Percentiles rank a stretch among this genome's conserved stretches.
Conservation (phyloP, 2,329 filamentous ascomycete species). For the Alternaria infectoria region DNA sequence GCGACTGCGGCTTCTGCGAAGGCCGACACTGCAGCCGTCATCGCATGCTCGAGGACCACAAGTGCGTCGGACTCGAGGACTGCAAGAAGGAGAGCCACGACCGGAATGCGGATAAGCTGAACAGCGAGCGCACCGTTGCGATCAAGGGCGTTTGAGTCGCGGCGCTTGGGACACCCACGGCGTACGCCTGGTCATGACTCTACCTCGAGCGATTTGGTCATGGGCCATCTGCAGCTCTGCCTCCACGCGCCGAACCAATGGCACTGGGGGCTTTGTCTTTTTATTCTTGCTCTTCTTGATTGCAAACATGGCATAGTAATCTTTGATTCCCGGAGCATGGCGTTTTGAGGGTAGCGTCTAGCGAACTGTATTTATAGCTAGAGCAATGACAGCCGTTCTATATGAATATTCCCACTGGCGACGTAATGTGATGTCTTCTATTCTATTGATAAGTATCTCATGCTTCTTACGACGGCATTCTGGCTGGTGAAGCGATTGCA, state of each 20-base stretch:
- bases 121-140: slow-evolving; percentile 89
- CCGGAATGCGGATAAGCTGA: slow-evolving; percentile 89
- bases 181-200: not conserved
- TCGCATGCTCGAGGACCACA: slow-evolving; percentile 90
- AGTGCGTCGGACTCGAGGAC: slow-evolving; percentile 90
- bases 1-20: slow-evolving; percentile 93
- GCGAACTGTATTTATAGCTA: slow-evolving; percentile 3
- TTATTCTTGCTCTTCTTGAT: not conserved
- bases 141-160: slow-evolving; percentile 75
- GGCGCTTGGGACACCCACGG: not conserved
- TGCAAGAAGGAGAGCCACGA: slow-evolving; percentile 98
- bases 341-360: slow-evolving; percentile 1
- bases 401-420: not conserved
- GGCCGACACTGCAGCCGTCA: slow-evolving; percentile 96
- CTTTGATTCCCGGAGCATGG: slow-evolving; percentile 5
- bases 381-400: slow-evolving; percentile 1
- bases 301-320: not conserved
- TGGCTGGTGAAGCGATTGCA: not conserved
- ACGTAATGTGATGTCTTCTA: not conserved
- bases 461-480: not conserved
- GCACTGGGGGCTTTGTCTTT: not conserved
- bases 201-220: not conserved
- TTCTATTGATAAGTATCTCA: not conserved
- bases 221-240: slow-evolving; percentile 11
- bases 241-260: not conserved